Evolutionary conservation across 2,329 filamentous ascomycete species (phyloP), one percentile per base, ranked within the genome.

Genomic region (Paraphaeosphaeria minitans): DNA sequence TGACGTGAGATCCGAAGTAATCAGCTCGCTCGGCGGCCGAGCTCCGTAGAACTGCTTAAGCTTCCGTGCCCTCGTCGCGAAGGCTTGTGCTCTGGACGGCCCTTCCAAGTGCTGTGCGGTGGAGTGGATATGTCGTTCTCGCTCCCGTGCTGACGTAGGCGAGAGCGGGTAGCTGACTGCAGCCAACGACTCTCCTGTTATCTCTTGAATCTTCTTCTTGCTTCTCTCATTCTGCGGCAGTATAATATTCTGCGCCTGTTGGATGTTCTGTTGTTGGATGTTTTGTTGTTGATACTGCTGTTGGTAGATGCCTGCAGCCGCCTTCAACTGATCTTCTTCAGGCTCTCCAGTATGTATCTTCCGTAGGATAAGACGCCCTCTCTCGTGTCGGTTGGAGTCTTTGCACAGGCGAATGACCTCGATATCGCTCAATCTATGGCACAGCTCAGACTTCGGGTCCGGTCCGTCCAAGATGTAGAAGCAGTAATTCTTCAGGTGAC

Each of bases 271-370:
- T 71, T 98, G 92, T 76, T 91, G 83, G n/a, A 86, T 89, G 67
- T 65, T 79, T 78, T 98, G 94, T 71, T 98, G 92, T 76, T 91
- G 83, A 12, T 93, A 94, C 78, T 98, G 94, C 71, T 98, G 92
- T 76, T 91, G 83, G 12, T 93, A 94, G 67, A 99, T 96, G 65
- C 89, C 90, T 22, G 94, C 92, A 27, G 95, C 94, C 54, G 92
- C 86, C 68, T 92, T 88, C 54, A 98, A 83, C 78, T 99, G 95
- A 14, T 93, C 87, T 51, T 90, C 86, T 47, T 94, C 92, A 0
- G 95, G 95, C 71, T 96, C 92, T 16, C 93, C 94, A 22, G 91
- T 89, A 60, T 95, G 92, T n/a, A 97, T 93, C 71, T 95, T 94
- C 61, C 94, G 84, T 19, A 99, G 82, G 61, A 99, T 98, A 41